Conservation (phyloP, 805 yeast species). For the Suhomyces canberraensis region DNA sequence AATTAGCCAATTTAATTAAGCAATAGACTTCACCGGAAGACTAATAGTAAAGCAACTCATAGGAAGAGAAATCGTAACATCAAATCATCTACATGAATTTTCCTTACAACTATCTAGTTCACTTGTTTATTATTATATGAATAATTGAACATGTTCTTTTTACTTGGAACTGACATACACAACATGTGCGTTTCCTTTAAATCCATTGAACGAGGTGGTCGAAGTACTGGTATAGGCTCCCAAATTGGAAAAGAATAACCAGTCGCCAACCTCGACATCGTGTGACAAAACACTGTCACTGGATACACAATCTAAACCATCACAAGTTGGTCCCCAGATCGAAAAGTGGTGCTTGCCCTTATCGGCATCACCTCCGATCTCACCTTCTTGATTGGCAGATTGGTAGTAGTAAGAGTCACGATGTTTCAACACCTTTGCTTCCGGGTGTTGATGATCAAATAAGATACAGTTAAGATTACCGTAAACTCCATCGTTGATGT, state of each 20-base stretch:
- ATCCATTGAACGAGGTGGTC: constrained; percentile 91
- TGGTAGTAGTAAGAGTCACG: constrained; percentile 43
- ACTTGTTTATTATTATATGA: too few species aligned
- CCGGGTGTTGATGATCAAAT: constrained; percentile 85
- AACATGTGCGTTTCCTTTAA: constrained; percentile 57
- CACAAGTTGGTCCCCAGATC: constrained; percentile 99
- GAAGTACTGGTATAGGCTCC: constrained; percentile 96
- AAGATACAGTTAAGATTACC: constrained; percentile 93
- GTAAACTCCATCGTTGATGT: constrained; percentile 92
- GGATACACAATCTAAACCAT: constrained; percentile 85
- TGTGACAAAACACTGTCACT: constrained; percentile 49
- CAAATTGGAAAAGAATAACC: constrained; percentile 78
- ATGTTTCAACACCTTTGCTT: constrained; percentile 62
- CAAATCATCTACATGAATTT: too few species aligned
- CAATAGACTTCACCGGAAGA: too few species aligned
- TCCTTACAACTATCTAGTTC: too few species aligned
- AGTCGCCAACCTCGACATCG: constrained; percentile 78
- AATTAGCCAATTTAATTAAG: too few species aligned
- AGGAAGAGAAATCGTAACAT: too few species aligned
- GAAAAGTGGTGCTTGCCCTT: constrained; percentile 46
- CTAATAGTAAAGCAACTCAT: too few species aligned
- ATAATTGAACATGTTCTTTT: too few species aligned
- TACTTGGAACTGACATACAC: constrained; percentile 54
- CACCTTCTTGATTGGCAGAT: constrained; percentile 6
- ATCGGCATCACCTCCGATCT: constrained; percentile 14